These are phyloP conservation scores for Acer negundo DNA, from an alignment of 345 rosid species.

Conservation along the genomic window DNA sequence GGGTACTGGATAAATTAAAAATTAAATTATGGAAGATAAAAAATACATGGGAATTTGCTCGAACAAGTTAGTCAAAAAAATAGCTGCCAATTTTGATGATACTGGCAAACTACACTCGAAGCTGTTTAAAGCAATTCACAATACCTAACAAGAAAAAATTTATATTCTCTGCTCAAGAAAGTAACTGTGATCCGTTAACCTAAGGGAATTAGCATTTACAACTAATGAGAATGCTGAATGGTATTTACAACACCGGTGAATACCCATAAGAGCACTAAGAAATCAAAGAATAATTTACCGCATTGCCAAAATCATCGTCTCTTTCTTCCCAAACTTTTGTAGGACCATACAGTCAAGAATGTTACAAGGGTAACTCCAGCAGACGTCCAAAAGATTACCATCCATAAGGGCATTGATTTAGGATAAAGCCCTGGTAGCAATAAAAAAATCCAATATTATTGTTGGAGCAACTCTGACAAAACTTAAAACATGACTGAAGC, in stretches of 20 bases:
- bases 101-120: slow-evolving; percentile 11
- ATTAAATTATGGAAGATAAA: not conserved
- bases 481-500: not conserved
- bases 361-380: slow-evolving; percentile 57
- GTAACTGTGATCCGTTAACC: slow-evolving; percentile 35
- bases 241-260: slow-evolving; percentile 42
- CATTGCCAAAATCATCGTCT: slow-evolving; percentile 45
- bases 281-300: slow-evolving; percentile 45
- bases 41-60: not conserved
- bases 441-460: not conserved
- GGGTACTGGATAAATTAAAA: not conserved
- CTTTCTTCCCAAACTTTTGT: slow-evolving; percentile 61
- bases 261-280: slow-evolving; percentile 25
- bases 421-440: slow-evolving; percentile 75
- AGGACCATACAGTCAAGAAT: slow-evolving; percentile 73
- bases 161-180: slow-evolving; percentile 4
- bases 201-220: slow-evolving; percentile 51
- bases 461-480: not conserved
- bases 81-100: not conserved
- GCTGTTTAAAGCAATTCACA: slow-evolving; percentile 16
- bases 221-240: slow-evolving; percentile 18
- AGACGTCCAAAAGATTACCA: slow-evolving; percentile 69
- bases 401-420: slow-evolving; percentile 76
- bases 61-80: not conserved
- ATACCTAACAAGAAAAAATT: slow-evolving; percentile 16